A percentile compares a stretch with the other conserved stretches of the same genome.
Evolutionary conservation across 2,329 filamentous ascomycete genomes (phyloP).

Genomic region (Fusarium siculi): DNA sequence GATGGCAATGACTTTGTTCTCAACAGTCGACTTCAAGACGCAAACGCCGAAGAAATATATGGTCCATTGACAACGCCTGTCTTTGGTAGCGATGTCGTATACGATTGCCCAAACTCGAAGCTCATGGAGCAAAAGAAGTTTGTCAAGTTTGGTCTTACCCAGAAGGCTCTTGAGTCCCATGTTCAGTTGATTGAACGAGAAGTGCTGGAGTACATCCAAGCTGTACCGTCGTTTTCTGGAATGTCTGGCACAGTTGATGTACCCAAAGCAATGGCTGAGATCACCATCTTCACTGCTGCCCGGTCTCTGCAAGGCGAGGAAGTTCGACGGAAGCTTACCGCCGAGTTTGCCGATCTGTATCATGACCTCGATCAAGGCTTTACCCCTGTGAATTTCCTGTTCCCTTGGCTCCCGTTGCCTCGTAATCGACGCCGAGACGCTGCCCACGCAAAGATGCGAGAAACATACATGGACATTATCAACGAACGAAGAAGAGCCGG

Average conservation of each 20-base stretch:
- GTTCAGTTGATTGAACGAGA: constrained; percentile 78
- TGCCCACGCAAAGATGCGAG: constrained; percentile 76
- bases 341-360: constrained; percentile 78
- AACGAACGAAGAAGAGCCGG: constrained; percentile 65
- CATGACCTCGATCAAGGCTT: constrained; percentile 83
- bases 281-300: constrained; percentile 85
- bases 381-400: constrained; percentile 82
- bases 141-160: constrained; percentile 76
- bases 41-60: constrained; percentile 67
- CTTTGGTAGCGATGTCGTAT: constrained; percentile 83
- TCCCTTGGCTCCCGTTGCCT: constrained; percentile 81
- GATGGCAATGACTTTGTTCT: constrained; percentile 67
- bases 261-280: constrained; percentile 74
- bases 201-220: constrained; percentile 71
- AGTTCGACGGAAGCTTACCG: constrained; percentile 76
- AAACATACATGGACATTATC: constrained; percentile 78
- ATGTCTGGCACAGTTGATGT: constrained; percentile 71
- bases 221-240: constrained; percentile 66
- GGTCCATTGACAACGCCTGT: constrained; percentile 62
- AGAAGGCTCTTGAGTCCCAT: constrained; percentile 71
- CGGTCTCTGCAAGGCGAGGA: constrained; percentile 80
- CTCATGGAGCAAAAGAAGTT: constrained; percentile 93
- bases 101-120: constrained; percentile 85
- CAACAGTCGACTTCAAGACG: constrained; percentile 63
- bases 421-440: constrained; percentile 78